These are phyloP conservation scores for Chrysoporthe austroafricana DNA, from an alignment of 2,329 filamentous ascomycete genomes.

Conservation along the genomic window DNA sequence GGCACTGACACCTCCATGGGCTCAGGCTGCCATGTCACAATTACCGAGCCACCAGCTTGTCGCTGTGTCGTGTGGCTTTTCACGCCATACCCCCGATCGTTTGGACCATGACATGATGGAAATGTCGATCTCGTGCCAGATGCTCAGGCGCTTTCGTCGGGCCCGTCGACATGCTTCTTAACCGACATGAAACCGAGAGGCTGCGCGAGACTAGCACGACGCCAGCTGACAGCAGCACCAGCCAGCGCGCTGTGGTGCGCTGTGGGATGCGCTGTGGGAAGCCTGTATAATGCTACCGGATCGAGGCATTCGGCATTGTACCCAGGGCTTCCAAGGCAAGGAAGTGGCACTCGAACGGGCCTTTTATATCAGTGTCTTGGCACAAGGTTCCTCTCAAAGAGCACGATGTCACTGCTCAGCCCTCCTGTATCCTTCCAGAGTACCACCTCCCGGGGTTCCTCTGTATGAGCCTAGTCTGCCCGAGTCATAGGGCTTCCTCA, in stretches of 20 bases:
- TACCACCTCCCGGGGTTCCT: neutral
- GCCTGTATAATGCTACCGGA: slow-evolving; percentile 1
- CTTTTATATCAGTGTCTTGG: neutral
- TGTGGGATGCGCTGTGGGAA: neutral
- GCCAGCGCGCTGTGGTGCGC: too few relatives aligned
- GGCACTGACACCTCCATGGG: neutral
- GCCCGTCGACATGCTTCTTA: neutral
- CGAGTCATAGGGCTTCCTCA: neutral
- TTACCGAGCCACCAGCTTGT: neutral
- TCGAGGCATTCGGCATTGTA: neutral
- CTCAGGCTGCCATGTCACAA: neutral
- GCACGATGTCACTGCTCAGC: slow-evolving; percentile 4
- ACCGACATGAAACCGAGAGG: neutral
- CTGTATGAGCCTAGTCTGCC: neutral
- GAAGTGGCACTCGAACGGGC: neutral
- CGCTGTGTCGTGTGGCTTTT: neutral
- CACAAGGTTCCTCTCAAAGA: neutral
- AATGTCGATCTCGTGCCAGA: neutral
- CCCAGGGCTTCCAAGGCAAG: neutral
- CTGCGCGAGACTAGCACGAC: neutral
- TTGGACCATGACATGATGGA: neutral
- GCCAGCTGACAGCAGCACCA: neutral
- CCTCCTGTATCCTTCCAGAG: neutral
- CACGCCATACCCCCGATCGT: neutral
- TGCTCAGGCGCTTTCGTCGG: neutral